Evolutionary conservation across 2,329 filamentous ascomycete genomes (phyloP).

Genomic region (Trichoderma hamatum): DNA sequence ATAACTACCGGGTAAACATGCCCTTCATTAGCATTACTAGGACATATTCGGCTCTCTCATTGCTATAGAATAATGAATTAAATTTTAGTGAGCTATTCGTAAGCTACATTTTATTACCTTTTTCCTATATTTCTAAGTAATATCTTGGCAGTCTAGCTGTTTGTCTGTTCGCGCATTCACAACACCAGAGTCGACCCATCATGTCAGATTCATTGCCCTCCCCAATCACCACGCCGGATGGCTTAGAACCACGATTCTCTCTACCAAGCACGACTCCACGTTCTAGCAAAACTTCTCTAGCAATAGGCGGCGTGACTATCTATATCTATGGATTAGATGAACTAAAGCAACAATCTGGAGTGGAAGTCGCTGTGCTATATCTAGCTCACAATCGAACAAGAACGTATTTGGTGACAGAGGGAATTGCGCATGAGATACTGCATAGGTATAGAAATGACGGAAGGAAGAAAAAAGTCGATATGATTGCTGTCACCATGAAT

Average conservation of each 20-base stretch:
- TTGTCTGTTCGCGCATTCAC: not conserved
- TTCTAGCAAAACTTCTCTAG: not conserved
- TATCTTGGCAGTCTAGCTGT: not conserved
- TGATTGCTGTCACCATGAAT: constrained; percentile 12
- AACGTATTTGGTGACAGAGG: constrained; percentile 11
- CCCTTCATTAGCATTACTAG: not conserved
- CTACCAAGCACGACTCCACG: constrained; percentile 11
- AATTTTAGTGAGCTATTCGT: not conserved
- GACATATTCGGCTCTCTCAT: not conserved
- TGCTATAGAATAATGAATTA: not conserved
- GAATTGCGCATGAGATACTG: constrained; percentile 16
- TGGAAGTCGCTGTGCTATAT: not conserved
- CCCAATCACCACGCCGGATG: constrained; percentile 2
- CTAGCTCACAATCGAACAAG: constrained; percentile 15
- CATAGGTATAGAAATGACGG: constrained; percentile 12
- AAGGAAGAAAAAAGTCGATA: constrained; percentile 1
- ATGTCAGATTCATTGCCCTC: constrained; percentile 3
- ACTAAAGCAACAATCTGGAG: not conserved
- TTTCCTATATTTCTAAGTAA: not conserved
- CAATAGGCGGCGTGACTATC: not conserved
- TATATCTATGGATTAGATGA: constrained; percentile 13
- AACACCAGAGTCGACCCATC: not conserved
- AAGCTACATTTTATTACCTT: not conserved
- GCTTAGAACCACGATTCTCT: constrained; percentile 10
- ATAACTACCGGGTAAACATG: not conserved